Evolutionary conservation across 1,284 basidiomycete genomes (phyloP), one percentile per base, ranked within the genome.

Genomic region (Thelephora terrestris): DNA sequence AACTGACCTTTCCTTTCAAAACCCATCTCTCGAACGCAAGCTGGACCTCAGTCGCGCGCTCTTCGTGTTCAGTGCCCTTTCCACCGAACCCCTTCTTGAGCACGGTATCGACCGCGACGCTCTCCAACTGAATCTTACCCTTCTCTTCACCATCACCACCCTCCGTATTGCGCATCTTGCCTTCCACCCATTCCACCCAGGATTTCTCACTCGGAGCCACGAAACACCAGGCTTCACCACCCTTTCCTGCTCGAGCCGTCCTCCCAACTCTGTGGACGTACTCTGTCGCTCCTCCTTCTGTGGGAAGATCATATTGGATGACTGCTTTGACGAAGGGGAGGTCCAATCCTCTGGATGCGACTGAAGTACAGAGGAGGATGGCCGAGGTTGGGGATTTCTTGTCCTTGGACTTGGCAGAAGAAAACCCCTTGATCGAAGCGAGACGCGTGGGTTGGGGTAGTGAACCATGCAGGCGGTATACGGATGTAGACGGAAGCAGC

Each of bases 311-410:
- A 61, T 95, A 95, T 62, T 99, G 96, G 29, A 99, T 73, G 49
- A 99, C 94, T 3, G 91, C 89, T 17, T 85, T 83, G 7, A 99
- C 93, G n/a, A 91, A 78, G 2, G 93, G 93, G 42, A 99, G 71
- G 69, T 99, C 96, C n/a, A 99, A 76, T 60, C 96, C 96, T 61
- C 96, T 90, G 27, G 94, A 92, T 1, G 95, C 96, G 49, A 99
- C 93, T 2, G 92, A 95, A 1, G 96, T 99, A 61, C 94, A 98
- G 37, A 99, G 73, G 6, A 99, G 74, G 45, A 99, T 78, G 1
- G 91, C 82, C 1, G 77, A 76, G 0, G 58, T 55, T 7, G 59
- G 49, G 3, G 66, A 51, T n/a, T 53, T 43, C 51, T 58, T 44
- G 29, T 14, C 29, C 66, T 69, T 27, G 52, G 58, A 52, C 47